Evolutionary conservation across 2,329 filamentous ascomycete genomes (phyloP), one percentile per base, ranked within the genome.

Genomic region (Chaetomiaceae sp.): DNA sequence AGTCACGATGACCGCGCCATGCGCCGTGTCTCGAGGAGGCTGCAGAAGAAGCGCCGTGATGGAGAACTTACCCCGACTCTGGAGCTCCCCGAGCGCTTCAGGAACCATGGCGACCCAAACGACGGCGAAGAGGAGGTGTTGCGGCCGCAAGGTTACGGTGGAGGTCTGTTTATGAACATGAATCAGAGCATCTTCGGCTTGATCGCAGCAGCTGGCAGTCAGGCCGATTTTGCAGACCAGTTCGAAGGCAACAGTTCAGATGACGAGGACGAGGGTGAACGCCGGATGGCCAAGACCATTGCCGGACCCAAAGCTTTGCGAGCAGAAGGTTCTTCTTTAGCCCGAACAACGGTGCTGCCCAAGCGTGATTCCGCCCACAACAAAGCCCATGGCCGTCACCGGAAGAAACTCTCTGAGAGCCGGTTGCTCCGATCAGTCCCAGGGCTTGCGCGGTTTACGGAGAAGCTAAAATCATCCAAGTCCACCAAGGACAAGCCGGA

Each of bases 161-260:
- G 69, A 12, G 69, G 73, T 52, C 71, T 76, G 63, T 74, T 76
- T 48, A 71, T 79, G 67, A 88, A 89, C 60, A 88, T 95, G 82
- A 93, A 95, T 65, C 90, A 95, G 72, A 94, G 88, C 54, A 83
- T 97, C 45, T 95, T 96, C 64, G 89, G 88, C 44, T 79, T 97
- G 68, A 90, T 97, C 56, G 87, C 90, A 6, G 88, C 88, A 14
- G 88, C 88, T 30, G 88, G 89, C 6, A 90, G 88, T 24, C 81
- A 81, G 49, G 83, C 86, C 42, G 85, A 94, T 66, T 89, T 94
- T 61, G 83, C 87, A 64, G 78, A 86, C 49, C 79, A 86, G 30
- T 91, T 93, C 64, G 85, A 89, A 60, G 84, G 70, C 40, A 74
- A 85, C 55, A 89, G 85, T 33, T 93, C 87, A 57, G 88, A 91